Base-by-base conservation (phyloP, 2,329 filamentous ascomycete species). In the Helminthosporium solani region DNA sequence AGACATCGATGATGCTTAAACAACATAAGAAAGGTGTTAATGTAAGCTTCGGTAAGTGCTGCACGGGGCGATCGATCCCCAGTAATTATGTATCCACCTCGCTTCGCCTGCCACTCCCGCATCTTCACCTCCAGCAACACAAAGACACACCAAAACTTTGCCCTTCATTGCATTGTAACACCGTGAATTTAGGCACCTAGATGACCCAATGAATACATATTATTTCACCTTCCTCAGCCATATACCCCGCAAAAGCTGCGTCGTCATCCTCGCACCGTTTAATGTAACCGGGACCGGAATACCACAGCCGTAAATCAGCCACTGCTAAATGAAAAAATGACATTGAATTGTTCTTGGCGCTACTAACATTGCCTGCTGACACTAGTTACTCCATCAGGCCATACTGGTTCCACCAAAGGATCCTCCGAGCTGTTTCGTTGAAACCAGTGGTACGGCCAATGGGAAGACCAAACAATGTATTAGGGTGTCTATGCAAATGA, bases 301-400 rank as follows among this genome's bases (percentile, higher is more conserved):
- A 45, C 43, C 15, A 35, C 39, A 52, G 45, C 53, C 53, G 53
- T 39, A 41, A 46, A 53, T 40, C 53, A 47, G 50, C 44, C 33
- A 21, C 30, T 33, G 31, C 38, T 30, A 53, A 38, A 56, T 56
- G 47, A 56, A 53, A 2, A 19, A 25, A 41, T 47, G 20, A 50
- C n/a, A 7, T 23, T 53, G 48, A 36, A 38, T 43, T 15, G n/a
- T 12, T 35, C 25, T 25, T 11, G 23, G 23, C 25, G 6, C 16
- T 21, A 31, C n/a, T 38, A 19, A 39, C 34, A 30, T 39, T 46
- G 33, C 37, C 36, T 52, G 44, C 36, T 36, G 44, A 31, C 42
- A 47, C 33, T 44, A 42, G 35, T 30, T 21, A 47, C 46, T 47
- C 49, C 40, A 15, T 38, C 12, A 23, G 15, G 40, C 33, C 45